These are phyloP conservation scores for Colletotrichum endophyticum DNA, from an alignment of 2,329 filamentous ascomycete species.

Conservation along the genomic window DNA sequence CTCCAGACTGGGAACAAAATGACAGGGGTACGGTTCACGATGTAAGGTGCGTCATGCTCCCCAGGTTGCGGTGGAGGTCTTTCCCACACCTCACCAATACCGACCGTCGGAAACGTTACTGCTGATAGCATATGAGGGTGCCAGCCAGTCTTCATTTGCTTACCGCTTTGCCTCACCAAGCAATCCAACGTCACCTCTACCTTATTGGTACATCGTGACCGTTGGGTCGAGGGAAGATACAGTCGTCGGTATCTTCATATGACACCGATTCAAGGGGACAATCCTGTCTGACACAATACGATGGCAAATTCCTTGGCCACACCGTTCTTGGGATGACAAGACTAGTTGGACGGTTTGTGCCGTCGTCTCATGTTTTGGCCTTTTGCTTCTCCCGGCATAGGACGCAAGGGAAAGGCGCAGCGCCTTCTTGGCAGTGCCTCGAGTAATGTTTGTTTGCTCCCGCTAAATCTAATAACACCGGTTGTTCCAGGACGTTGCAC, in stretches of 20 bases:
- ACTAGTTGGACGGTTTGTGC: neutral
- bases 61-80: slow-evolving; percentile 1
- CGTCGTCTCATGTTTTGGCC: slow-evolving; percentile 1
- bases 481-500: neutral
- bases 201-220: neutral
- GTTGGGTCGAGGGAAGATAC: neutral
- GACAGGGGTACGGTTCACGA: slow-evolving; percentile 4
- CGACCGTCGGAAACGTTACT: neutral
- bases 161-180: slow-evolving; percentile 1
- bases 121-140: neutral
- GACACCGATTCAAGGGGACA: neutral
- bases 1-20: neutral
- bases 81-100: neutral
- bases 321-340: slow-evolving; percentile 2
- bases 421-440: slow-evolving; percentile 4
- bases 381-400: neutral
- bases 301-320: neutral
- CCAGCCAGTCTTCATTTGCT: neutral
- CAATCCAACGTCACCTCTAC: neutral
- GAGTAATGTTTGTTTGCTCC: neutral
- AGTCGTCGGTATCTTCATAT: neutral
- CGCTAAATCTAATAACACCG: neutral
- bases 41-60: slow-evolving; percentile 15
- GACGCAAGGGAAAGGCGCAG: neutral
- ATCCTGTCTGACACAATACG: neutral